Conservation (phyloP, 2,329 filamentous ascomycete species). For the Pseudogymnoascus sp. region DNA sequence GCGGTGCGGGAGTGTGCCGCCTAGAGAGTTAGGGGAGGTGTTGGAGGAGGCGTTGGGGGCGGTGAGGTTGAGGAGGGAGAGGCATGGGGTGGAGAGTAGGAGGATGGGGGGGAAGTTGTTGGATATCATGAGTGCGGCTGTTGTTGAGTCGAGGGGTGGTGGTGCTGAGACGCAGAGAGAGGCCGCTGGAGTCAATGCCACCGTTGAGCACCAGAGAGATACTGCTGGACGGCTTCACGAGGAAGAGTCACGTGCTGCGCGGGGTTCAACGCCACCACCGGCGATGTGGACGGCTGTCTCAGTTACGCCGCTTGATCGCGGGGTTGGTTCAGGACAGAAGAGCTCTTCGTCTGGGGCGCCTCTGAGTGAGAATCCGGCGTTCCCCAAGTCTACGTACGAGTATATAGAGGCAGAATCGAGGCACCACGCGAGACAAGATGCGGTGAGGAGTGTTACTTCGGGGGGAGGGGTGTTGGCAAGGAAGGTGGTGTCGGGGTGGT, state of each 20-base stretch:
- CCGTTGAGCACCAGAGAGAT: neutral
- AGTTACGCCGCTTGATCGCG: neutral
- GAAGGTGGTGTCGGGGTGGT: neutral
- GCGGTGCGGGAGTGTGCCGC: neutral
- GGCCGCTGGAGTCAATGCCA: neutral
- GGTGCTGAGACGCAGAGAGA: too few relatives aligned
- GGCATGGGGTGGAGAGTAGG: constrained; percentile 9
- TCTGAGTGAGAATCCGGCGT: neutral
- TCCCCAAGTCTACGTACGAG: neutral
- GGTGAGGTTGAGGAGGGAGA: constrained; percentile 10
- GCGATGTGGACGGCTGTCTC: neutral
- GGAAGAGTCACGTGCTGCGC: neutral
- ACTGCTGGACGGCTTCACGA: neutral
- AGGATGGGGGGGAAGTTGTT: constrained; percentile 17
- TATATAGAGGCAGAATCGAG: neutral
- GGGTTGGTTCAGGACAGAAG: neutral
- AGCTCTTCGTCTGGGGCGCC: neutral
- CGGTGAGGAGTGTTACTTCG: neutral
- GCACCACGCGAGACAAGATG: neutral
- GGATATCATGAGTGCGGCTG: constrained; percentile 16
- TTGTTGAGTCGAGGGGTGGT: neutral
- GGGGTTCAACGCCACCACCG: neutral
- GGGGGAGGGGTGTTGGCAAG: neutral
- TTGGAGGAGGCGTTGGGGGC: constrained; percentile 12
- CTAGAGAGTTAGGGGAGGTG: neutral